phyloP scores from a whole-genome alignment of 2,329 filamentous ascomycete genomes.

The Pseudonectria foliicola region DNA sequence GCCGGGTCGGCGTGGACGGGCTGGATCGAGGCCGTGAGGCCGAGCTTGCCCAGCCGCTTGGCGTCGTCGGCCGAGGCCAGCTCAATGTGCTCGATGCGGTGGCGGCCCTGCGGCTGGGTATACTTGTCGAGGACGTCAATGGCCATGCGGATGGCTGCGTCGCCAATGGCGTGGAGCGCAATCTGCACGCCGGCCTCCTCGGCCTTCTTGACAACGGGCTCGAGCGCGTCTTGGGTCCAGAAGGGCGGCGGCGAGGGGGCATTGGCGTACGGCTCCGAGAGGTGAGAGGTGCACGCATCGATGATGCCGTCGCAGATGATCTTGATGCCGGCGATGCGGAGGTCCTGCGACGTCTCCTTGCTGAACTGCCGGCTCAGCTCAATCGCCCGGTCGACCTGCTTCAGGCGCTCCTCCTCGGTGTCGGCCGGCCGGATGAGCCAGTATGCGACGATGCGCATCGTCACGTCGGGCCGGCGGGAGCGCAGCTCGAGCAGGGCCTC shows the following conservation, averaged over 20 bases:
- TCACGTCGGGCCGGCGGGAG: constrained; percentile 18
- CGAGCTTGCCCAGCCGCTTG: constrained; percentile 44
- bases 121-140: constrained; percentile 44
- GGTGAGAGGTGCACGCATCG: constrained; percentile 54
- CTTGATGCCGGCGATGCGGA: constrained; percentile 53
- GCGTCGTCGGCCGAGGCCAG: constrained; percentile 49
- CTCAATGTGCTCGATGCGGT: constrained; percentile 59
- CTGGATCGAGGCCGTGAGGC: constrained; percentile 52
- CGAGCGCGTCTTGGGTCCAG: constrained; percentile 46
- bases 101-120: constrained; percentile 39
- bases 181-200: constrained; percentile 48
- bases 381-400: constrained; percentile 43
- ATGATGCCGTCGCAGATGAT: constrained; percentile 57
- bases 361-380: constrained; percentile 32
- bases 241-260: constrained; percentile 38
- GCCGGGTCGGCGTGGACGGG: constrained; percentile 52
- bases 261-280: constrained; percentile 49
- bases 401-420: constrained; percentile 32
- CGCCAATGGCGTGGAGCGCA: constrained; percentile 58
- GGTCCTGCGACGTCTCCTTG: constrained; percentile 28
- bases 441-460: constrained; percentile 45
- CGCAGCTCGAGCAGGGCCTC: constrained; percentile 40
- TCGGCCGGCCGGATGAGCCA: constrained; percentile 48
- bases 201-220: constrained; percentile 46
- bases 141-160: constrained; percentile 48